Conservation (phyloP, 106 monocot species). For the Dendrobium catenatum region DNA sequence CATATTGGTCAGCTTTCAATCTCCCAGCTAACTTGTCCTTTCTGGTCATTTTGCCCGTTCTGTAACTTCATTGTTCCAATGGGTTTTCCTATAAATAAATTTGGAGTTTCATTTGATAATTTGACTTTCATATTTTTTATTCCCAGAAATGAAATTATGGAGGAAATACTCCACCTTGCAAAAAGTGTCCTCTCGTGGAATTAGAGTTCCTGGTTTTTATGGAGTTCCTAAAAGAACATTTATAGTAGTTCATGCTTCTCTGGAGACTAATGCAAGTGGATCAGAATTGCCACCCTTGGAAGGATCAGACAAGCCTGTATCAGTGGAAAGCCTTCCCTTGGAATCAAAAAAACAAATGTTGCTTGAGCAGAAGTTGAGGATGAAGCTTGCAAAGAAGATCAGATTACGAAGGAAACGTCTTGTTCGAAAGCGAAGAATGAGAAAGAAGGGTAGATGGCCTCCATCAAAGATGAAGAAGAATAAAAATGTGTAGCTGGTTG, state of each 20-base stretch:
- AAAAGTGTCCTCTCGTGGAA: constrained; percentile 9
- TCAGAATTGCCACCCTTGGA: constrained; percentile 17
- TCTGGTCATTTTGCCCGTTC: no score
- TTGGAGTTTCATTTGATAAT: background rate
- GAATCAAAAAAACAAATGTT: constrained; percentile 65
- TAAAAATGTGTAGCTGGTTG: constrained; percentile 46
- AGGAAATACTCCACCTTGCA: constrained; percentile 10
- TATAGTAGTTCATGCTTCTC: constrained; percentile 35
- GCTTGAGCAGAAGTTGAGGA: constrained; percentile 65
- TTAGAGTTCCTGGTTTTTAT: constrained; percentile 3
- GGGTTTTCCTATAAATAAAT: background rate
- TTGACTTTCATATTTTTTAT: background rate
- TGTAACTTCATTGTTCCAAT: background rate
- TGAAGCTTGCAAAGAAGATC: constrained; percentile 86
- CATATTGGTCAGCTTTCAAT: no score
- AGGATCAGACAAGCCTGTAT: constrained; percentile 20
- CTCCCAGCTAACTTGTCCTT: no score
- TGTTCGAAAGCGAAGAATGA: constrained; percentile 61
- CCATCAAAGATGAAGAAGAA: constrained; percentile 95
- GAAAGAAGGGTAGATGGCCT: constrained; percentile 96
- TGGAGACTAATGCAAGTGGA: constrained; percentile 31
- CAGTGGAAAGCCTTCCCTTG: constrained; percentile 65
- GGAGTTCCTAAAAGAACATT: constrained; percentile 15
- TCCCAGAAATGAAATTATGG: background rate
- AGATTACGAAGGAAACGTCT: constrained; percentile 66